Evolutionary conservation across 2,329 filamentous ascomycete species (phyloP), one percentile per base, ranked within the genome.

Genomic region (Endothia cerciana): DNA sequence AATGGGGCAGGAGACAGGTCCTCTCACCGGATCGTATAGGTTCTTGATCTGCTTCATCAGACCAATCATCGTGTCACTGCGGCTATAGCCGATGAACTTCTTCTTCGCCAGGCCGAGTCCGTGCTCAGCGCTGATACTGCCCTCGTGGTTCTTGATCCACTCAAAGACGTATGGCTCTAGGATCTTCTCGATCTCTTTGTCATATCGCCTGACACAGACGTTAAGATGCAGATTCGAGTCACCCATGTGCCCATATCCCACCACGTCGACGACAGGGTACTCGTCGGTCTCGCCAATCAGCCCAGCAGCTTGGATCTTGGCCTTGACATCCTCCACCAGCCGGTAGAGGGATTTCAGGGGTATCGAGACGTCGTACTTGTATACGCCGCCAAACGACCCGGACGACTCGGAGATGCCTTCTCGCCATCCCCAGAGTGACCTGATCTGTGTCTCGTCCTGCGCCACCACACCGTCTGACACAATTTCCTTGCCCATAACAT

Each of bases 361-460:
- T 70, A 99, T 97, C 7, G 95, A 98, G 40, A 99, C 85, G 75
- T 99, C 95, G 77, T 99, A 99, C 81, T 99, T 99, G 86, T 99
- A 99, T 10, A 95, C 94, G 55, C 94, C 95, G 66, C 95, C 96
- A 79, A 91, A 93, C 77, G 97, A 93, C 69, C 92, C 92, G 33
- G 96, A 83, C 56, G 90, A 89, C 80, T 99, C 95, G 0, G 94
- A 90, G 71, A 99, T 92, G 71, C 93, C 93, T 82, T 99, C 95
- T 69, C 95, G 89, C 88, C 94, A 98, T 66, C 87, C 85, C 95
- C 95, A 99, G 61, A 99, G 85, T 3, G 90, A 84, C 74, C 87
- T 88, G 70, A 91, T 85, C 78, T 99, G 96, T 1, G 94, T 97
- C 79, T 96, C 93, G 74, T 97, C 91, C 78, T 98, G 91, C 1